Evolutionary conservation across 257 asterid genomes (phyloP).

Genomic region (Ophiorrhiza pumila): DNA sequence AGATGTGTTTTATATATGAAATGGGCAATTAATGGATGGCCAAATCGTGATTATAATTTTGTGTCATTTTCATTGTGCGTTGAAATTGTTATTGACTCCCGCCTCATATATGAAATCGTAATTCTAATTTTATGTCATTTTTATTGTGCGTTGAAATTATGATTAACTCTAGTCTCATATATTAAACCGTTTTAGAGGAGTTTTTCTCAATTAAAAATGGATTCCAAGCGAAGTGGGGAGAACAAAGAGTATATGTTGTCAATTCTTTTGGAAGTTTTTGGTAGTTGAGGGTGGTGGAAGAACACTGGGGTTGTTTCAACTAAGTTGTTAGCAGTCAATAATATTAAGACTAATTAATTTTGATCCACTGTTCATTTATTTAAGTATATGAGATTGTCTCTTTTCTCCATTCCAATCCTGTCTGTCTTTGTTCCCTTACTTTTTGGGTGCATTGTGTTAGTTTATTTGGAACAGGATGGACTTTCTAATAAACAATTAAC

Average conservation of each 20-base stretch:
- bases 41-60: no score
- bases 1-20: no score
- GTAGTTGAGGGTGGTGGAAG: conserved; percentile 4
- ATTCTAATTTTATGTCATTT: no score
- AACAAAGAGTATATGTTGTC: neutral
- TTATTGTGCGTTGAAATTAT: no score
- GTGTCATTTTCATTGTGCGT: no score
- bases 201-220: no score
- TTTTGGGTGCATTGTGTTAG: neutral
- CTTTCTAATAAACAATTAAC: neutral
- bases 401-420: neutral
- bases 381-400: neutral
- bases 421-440: neutral
- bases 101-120: no score
- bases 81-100: no score
- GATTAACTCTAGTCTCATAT: no score
- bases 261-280: neutral
- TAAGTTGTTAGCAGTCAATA: neutral
- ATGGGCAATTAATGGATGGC: no score
- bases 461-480: neutral
- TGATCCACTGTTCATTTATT: neutral
- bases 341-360: no score
- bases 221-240: neutral
- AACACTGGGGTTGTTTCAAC: conserved; percentile 1
- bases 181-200: no score